phyloP scores from a whole-genome alignment of 768 basidiomycete genomes.

The Mycena metata region DNA sequence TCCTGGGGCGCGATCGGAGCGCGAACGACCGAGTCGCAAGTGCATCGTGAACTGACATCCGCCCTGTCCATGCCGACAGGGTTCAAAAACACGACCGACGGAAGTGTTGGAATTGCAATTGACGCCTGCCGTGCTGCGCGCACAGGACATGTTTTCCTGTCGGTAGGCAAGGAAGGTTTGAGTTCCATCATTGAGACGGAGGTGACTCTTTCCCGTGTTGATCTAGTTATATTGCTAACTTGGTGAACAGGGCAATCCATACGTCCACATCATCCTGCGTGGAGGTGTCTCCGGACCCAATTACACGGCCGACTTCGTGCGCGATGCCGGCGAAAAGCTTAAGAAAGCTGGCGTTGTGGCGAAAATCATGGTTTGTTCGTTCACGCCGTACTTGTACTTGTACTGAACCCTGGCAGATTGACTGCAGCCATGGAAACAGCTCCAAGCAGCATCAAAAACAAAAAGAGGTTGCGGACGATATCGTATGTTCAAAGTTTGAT shows the following conservation, averaged over 20 bases:
- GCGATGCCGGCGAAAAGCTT: constrained; percentile 80
- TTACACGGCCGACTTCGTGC: constrained; percentile 84
- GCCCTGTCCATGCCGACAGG: constrained; percentile 96
- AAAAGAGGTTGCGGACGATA: constrained; percentile 88
- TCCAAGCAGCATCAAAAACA: constrained; percentile 93
- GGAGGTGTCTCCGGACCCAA: constrained; percentile 94
- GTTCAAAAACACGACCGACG: constrained; percentile 99
- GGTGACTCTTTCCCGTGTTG: constrained; percentile 53
- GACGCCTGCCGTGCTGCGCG: constrained; percentile 96
- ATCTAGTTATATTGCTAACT: constrained; percentile 8
- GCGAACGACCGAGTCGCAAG: constrained; percentile 92
- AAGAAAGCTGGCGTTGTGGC: constrained; percentile 81
- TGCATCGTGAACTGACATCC: constrained; percentile 89
- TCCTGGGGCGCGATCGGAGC: constrained; percentile 95
- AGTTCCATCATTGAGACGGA: constrained; percentile 96
- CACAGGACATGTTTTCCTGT: constrained; percentile 93
- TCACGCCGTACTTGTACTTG: background rate
- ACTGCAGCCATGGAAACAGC: constrained; percentile 98
- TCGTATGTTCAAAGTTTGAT: constrained; percentile 65
- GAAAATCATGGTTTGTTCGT: constrained; percentile 85
- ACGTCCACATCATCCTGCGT: constrained; percentile 94
- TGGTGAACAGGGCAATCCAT: constrained; percentile 79
- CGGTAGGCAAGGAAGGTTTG: constrained; percentile 96
- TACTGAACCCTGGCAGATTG: constrained; percentile 67
- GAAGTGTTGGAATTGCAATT: constrained; percentile 89